These are phyloP conservation scores for Quercus robur DNA, from an alignment of 306 rosid species.

Conservation along the genomic window DNA sequence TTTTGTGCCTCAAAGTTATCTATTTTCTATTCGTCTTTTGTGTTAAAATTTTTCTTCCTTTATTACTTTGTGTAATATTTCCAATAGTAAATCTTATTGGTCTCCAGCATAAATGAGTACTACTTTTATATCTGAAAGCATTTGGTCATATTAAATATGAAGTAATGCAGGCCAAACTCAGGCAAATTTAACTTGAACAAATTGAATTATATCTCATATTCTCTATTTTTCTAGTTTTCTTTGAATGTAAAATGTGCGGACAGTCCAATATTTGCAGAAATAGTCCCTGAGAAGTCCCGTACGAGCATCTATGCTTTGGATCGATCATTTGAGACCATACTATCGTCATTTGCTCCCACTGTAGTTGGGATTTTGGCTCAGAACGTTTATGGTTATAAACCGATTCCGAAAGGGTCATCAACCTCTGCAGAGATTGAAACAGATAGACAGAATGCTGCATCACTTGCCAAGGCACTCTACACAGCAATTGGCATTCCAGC, in stretches of 20 bases:
- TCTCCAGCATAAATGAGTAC: too few species aligned
- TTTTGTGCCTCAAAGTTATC: too few species aligned
- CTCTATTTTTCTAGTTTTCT: background rate
- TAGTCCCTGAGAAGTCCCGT: slow-evolving; percentile 79
- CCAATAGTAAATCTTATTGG: too few species aligned
- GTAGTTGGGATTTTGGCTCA: slow-evolving; percentile 73
- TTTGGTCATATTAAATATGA: too few species aligned
- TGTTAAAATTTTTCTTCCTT: too few species aligned
- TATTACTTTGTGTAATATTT: too few species aligned
- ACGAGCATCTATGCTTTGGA: slow-evolving; percentile 77
- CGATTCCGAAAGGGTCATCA: slow-evolving; percentile 54
- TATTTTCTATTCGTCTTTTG: too few species aligned
- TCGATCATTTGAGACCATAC: slow-evolving; percentile 57
- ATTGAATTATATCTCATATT: background rate
- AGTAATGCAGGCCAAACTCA: background rate
- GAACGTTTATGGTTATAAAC: slow-evolving; percentile 60
- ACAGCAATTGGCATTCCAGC: slow-evolving; percentile 64
- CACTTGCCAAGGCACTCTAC: slow-evolving; percentile 76
- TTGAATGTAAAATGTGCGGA: slow-evolving; percentile 15
- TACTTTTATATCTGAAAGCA: too few species aligned
- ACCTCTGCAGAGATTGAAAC: slow-evolving; percentile 41
- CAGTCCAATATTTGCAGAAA: slow-evolving; percentile 98
- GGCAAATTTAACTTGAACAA: background rate
- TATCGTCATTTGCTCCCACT: slow-evolving; percentile 77
- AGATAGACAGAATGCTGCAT: slow-evolving; percentile 75